Conservation (phyloP, 495 filamentous ascomycete genomes). For the Aspergillus egyptiacus region DNA sequence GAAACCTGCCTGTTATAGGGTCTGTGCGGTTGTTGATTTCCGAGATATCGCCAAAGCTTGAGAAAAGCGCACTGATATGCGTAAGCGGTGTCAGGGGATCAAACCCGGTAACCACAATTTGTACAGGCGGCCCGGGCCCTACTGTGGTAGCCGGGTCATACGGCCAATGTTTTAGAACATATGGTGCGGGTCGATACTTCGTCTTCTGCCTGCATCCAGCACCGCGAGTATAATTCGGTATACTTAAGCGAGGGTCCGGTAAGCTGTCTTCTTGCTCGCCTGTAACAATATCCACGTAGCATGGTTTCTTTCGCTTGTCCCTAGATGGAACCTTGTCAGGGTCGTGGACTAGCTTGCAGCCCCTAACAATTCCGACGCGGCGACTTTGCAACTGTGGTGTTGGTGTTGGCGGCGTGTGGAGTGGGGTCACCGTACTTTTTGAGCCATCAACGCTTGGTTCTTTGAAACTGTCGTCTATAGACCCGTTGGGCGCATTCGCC, state of each 20-base stretch:
- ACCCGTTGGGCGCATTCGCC: conserved; percentile 30
- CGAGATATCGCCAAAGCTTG: conserved; percentile 80
- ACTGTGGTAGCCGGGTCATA: conserved; percentile 77
- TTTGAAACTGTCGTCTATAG: conserved; percentile 11
- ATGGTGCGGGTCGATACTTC: conserved; percentile 68
- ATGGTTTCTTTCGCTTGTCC: conserved; percentile 63
- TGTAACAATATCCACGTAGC: conserved; percentile 64
- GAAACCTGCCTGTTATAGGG: conserved; percentile 83
- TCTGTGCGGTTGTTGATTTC: conserved; percentile 87
- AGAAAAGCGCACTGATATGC: conserved; percentile 74
- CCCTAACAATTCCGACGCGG: conserved; percentile 57
- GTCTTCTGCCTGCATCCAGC: conserved; percentile 62
- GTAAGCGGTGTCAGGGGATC: conserved; percentile 78
- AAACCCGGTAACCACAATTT: conserved; percentile 89
- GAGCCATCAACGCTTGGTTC: conserved; percentile 14
- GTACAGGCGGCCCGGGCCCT: conserved; percentile 79
- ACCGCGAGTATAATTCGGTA: conserved; percentile 52
- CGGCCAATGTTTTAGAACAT: conserved; percentile 66
- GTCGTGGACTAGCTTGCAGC: conserved; percentile 67
- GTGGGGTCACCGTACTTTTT: conserved; percentile 40
- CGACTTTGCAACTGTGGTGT: conserved; percentile 54
- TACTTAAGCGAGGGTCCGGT: conserved; percentile 70
- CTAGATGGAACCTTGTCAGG: conserved; percentile 55
- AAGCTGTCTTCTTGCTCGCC: conserved; percentile 61
- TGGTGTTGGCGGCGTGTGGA: conserved; percentile 45